Evolutionary conservation across 2,329 filamentous ascomycete genomes (phyloP), one percentile per base, ranked within the genome.

Genomic region (Blastomyces percursus): DNA sequence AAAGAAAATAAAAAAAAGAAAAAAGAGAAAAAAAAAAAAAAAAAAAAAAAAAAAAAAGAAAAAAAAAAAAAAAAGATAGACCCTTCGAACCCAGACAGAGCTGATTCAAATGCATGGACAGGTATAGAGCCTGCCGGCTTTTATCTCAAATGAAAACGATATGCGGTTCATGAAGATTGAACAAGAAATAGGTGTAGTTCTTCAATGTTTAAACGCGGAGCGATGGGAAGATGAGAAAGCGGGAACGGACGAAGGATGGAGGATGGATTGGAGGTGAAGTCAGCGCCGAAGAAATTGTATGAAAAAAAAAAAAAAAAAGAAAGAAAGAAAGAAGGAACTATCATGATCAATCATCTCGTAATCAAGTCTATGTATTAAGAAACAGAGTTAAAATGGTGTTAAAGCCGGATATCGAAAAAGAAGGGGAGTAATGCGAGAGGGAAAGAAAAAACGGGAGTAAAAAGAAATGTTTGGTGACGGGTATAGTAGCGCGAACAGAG

Each of bases 291-390:
- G 6, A 44, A 16, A 44, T n/a, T n/a, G n/a, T n/a, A n/a, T n/a
- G 3, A 44, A 16, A 11, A 12, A 30, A 30, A 30, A 30, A 30
- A 4, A 30, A 4, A 30, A 16, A 44, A 16, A 44, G 6, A 11
- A 12, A 19, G 12, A 12, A 38, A 3, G 5, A 42, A 14, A 16
- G 24, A 48, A 21, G 12, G 4, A 50, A 38, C 35, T 24, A 40
- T 56, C 54, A 56, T 56, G 54, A 56, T 56, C 54, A 56, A 56
- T 56, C 54, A 56, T 56, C 54, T 32, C 54, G n/a, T 56, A 40
- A 40, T 56, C 54, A 40, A 56, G 54, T 56, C 54, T 56, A 56
- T 24, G 35, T 38, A 56, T 40, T 56, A 56, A 24, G 30, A 56
- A 40, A n/a, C 32, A 14, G 9, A 21, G n/a, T 21, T 9, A 56